These are phyloP conservation scores for Gossypium schwendimanii DNA, from an alignment of 441 rosid genomes.

Conservation along the genomic window DNA sequence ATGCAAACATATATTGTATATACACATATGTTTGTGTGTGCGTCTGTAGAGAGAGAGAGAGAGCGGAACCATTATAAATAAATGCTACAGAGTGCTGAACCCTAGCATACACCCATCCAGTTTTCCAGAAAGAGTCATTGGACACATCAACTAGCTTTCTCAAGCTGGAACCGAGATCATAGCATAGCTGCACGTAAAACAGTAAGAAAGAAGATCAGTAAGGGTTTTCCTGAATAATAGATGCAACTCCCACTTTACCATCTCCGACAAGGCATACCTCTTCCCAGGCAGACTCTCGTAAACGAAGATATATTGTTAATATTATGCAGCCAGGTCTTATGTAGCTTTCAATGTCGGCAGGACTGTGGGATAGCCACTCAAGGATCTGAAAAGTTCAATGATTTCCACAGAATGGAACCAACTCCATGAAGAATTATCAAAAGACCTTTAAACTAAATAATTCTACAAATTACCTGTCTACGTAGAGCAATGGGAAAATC, in stretches of 20 bases:
- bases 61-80: slow-evolving; percentile 28
- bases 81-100: slow-evolving; percentile 34
- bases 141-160: slow-evolving; percentile 31
- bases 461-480: slow-evolving; percentile 29
- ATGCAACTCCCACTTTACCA: background rate
- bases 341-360: slow-evolving; percentile 44
- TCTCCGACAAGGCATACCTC: slow-evolving; percentile 28
- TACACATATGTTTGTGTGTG: background rate
- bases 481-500: slow-evolving; percentile 35
- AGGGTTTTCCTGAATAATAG: background rate
- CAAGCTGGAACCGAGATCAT: slow-evolving; percentile 32
- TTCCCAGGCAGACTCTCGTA: slow-evolving; percentile 29
- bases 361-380: slow-evolving; percentile 42
- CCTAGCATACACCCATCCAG: slow-evolving; percentile 38
- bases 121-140: slow-evolving; percentile 34
- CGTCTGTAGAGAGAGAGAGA: background rate
- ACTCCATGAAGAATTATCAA: slow-evolving; percentile 3
- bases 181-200: slow-evolving; percentile 24
- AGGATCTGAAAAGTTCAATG: slow-evolving; percentile 29
- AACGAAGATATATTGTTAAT: slow-evolving; percentile 38
- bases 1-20: background rate
- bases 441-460: slow-evolving; percentile 6
- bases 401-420: slow-evolving; percentile 10
- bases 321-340: slow-evolving; percentile 46
- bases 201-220: slow-evolving; percentile 5